A percentile compares a stretch with the other conserved stretches of the same genome.
Conservation (phyloP, 257 asterid species). For the Phtheirospermum japonicum region DNA sequence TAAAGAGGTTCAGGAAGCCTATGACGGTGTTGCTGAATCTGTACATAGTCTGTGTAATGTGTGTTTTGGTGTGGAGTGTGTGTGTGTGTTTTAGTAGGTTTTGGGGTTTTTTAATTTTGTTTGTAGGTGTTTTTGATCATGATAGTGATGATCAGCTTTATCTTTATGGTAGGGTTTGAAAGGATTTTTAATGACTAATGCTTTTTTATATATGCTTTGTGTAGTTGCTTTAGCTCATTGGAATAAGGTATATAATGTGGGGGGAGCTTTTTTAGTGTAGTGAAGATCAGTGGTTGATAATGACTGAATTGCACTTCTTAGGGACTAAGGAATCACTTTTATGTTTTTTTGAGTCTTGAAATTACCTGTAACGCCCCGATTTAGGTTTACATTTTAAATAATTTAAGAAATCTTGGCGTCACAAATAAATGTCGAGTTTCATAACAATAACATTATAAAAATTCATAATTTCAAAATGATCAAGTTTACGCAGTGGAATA, state of each 20-base stretch:
- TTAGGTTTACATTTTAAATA: too few relatives aligned
- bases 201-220: constrained; percentile 25
- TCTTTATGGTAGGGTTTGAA: background rate
- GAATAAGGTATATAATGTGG: constrained; percentile 36
- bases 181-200: constrained; percentile 16
- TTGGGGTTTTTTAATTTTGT: background rate
- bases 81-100: constrained; percentile 7
- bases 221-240: constrained; percentile 39
- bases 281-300: constrained; percentile 31
- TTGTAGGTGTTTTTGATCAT: background rate
- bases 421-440: too few relatives aligned
- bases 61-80: constrained; percentile 17
- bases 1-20: constrained; percentile 86
- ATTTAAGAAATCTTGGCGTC: too few relatives aligned
- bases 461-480: too few relatives aligned
- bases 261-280: constrained; percentile 27
- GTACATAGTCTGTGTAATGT: constrained; percentile 38
- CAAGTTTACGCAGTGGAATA: too few relatives aligned
- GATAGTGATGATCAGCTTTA: background rate
- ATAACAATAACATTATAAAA: too few relatives aligned
- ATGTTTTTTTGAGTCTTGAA: constrained; percentile 18
- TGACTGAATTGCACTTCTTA: constrained; percentile 57
- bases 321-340: constrained; percentile 61
- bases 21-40: constrained; percentile 86
- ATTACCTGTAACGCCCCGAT: too few relatives aligned